Evolutionary conservation across 1,284 basidiomycete genomes (phyloP).

Genomic region (Vanrija sp.): DNA sequence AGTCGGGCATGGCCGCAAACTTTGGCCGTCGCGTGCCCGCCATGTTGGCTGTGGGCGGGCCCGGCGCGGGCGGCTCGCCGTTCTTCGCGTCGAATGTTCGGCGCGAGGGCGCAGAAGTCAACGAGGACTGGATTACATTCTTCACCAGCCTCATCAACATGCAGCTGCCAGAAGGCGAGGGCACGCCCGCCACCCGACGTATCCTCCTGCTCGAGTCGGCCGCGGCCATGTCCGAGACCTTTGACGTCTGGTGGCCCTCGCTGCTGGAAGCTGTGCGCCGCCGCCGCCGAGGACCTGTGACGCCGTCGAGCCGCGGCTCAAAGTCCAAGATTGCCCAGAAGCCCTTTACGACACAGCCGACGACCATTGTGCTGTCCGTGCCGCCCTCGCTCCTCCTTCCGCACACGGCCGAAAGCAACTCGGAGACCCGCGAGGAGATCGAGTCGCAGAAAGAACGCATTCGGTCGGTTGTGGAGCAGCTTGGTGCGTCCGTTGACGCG

Average conservation of each 20-base stretch:
- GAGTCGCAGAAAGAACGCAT: slow-evolving; percentile 22
- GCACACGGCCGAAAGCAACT: slow-evolving; percentile 17
- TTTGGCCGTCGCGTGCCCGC: neutral
- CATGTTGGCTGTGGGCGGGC: slow-evolving; percentile 3
- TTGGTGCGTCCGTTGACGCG: slow-evolving; percentile 15
- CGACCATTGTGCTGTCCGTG: slow-evolving; percentile 75
- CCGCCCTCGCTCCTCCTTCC: slow-evolving; percentile 64
- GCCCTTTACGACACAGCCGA: slow-evolving; percentile 51
- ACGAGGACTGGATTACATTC: slow-evolving; percentile 32
- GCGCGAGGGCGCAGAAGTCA: neutral
- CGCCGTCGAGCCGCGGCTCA: neutral
- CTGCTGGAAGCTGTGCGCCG: slow-evolving; percentile 69
- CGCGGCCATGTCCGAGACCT: slow-evolving; percentile 65
- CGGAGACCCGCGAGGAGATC: slow-evolving; percentile 45
- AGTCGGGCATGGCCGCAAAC: neutral
- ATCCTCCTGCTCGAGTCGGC: slow-evolving; percentile 79
- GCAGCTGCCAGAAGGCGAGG: slow-evolving; percentile 12
- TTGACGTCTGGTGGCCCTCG: slow-evolving; percentile 72
- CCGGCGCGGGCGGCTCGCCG: neutral
- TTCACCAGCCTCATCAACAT: slow-evolving; percentile 36
- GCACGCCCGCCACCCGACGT: slow-evolving; percentile 45
- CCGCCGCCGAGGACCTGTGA: slow-evolving; percentile 51
- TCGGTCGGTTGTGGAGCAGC: slow-evolving; percentile 20
- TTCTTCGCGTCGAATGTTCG: slow-evolving; percentile 4
- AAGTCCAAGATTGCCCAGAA: neutral